Evolutionary conservation across 306 rosid genomes (phyloP), one percentile per base, ranked within the genome.

Genomic region (Prunus mume): DNA sequence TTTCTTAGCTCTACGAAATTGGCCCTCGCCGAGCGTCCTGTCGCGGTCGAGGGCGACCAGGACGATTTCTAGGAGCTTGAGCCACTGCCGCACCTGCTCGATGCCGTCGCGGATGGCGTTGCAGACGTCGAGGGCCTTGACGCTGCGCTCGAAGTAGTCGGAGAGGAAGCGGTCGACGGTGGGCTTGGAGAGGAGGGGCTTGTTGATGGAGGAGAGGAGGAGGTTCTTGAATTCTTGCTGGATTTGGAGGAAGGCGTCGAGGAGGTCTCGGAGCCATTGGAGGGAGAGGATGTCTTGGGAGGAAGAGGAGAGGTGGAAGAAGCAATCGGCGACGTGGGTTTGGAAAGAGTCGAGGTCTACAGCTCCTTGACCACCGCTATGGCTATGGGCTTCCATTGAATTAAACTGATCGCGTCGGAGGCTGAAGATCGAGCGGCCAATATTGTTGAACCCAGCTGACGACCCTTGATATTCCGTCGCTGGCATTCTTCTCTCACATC

Each of bases 81-180:
- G 87, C 96, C 96, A 94, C 64, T 90, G 96, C 57, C 92, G 73
- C 81, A 94, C 79, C 85, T 87, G 91, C 61, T 94, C 97, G 71
- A 91, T 78, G 58, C 98, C 98, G 72, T 94, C 97, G 25, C 98
- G 87, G 41, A 92, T 69, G 4, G 96, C 97, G 69, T 94, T 91
- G 70, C 98, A 94, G 8, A 94, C 91, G 72, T 94, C 98, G 6
- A 94, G 83, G 2, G 96, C 95, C 78, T 94, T 94, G 64, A 92
- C 88, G 77, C 90, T 89, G 61, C 98, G 80, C 22, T 90, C 97
- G 14, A 89, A 89, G 65, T 89, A 90, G 4, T 91, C 98, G n/a
- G 82, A 41, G 1, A 92, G 85, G 83, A 92, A 34, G n/a, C 95
- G 91, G 71, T 89, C 96, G 86, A 83, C 25, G 10, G 94, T 85